These are phyloP conservation scores for Umbelopsis sp. DNA, from an alignment of 192 early-diverging fungal species.

Conservation along the genomic window DNA sequence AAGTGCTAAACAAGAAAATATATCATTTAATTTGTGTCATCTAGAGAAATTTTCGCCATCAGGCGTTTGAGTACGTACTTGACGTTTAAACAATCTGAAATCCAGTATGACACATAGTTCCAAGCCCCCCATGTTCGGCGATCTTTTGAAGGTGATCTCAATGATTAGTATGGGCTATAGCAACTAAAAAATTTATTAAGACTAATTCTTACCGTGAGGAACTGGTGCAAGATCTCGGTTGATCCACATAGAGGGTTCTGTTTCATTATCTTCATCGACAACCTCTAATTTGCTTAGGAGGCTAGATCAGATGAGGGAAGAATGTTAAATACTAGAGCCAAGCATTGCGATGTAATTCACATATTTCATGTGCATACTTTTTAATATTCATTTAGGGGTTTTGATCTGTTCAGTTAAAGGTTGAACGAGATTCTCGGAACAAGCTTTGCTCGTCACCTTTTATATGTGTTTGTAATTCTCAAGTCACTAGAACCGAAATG, in stretches of 20 bases:
- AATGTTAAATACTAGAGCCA: no score
- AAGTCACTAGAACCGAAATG: no score
- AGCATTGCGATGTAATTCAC: no score
- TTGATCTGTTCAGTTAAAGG: no score
- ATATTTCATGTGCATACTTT: no score
- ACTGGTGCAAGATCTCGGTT: slow-evolving; percentile 24
- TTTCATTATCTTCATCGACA: slow-evolving; percentile 10
- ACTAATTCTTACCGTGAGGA: slow-evolving; percentile 16
- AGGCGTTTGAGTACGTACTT: neutral
- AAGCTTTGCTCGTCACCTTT: no score
- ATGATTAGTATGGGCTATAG: neutral
- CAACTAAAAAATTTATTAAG: neutral
- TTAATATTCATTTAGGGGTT: no score
- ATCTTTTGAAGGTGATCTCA: neutral
- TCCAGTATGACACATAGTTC: slow-evolving; percentile 27
- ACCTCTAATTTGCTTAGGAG: slow-evolving; percentile 21
- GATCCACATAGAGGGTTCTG: slow-evolving; percentile 5
- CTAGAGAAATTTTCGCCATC: neutral
- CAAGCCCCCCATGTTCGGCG: slow-evolving; percentile 20
- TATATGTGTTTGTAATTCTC: no score
- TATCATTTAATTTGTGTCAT: neutral
- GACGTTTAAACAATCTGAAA: slow-evolving; percentile 29
- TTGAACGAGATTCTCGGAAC: no score
- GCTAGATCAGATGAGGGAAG: neutral
- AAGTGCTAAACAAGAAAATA: neutral